phyloP scores from a whole-genome alignment of 1,284 basidiomycete genomes.

The Fomes fomentarius region DNA sequence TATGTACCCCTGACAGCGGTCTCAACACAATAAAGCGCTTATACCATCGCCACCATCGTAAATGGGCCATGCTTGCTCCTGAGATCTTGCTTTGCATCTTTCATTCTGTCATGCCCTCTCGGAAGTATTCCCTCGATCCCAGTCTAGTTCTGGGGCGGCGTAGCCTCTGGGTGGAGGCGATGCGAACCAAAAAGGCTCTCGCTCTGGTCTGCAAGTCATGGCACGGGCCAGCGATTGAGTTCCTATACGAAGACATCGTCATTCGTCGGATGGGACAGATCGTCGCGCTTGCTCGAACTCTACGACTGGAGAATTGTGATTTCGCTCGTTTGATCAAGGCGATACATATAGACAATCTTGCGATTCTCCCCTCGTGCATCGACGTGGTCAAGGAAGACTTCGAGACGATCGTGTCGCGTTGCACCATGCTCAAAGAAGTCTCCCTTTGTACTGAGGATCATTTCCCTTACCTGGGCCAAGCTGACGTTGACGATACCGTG shows the following conservation, averaged over 20 bases:
- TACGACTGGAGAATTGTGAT: neutral
- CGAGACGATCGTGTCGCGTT: neutral
- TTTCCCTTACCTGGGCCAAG: no score
- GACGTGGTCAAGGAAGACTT: slow-evolving; percentile 2
- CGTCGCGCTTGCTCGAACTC: neutral
- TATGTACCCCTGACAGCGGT: no score
- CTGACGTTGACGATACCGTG: no score
- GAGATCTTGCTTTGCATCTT: no score
- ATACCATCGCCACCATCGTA: no score
- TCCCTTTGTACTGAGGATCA: no score
- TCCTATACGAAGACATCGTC: slow-evolving; percentile 1
- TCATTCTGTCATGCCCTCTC: no score
- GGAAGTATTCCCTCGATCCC: no score
- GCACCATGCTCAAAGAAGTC: neutral
- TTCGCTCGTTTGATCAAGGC: neutral
- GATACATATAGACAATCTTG: neutral
- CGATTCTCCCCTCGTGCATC: neutral
- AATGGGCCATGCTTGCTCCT: no score
- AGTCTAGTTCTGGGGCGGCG: no score
- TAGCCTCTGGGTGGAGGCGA: neutral
- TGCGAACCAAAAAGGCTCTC: neutral
- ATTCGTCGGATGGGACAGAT: slow-evolving; percentile 9
- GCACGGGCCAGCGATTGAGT: neutral
- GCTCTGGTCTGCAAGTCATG: neutral
- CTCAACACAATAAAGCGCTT: no score